phyloP scores from a whole-genome alignment of 2,329 filamentous ascomycete species.

The Hymenoscyphus infarciens region DNA sequence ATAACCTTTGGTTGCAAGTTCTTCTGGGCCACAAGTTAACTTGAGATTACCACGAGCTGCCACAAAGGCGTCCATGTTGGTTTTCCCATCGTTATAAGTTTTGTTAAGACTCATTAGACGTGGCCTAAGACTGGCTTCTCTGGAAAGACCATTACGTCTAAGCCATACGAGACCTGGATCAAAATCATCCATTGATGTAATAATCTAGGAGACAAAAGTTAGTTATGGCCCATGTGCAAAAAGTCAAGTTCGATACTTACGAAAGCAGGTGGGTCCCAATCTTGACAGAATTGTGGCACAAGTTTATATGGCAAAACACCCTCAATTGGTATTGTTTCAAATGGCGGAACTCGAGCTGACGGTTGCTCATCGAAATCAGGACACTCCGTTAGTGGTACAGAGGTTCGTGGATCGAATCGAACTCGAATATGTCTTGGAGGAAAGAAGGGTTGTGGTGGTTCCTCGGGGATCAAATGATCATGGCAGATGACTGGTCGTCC shows the following conservation, averaged over 20 bases:
- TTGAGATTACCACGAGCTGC: neutral
- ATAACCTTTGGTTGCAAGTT: neutral
- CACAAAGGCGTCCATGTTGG: neutral
- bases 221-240: neutral
- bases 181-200: neutral
- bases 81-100: neutral
- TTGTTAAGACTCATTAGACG: neutral
- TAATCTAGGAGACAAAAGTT: neutral
- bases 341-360: neutral
- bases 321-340: neutral
- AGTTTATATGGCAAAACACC: conserved; percentile 1
- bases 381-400: neutral
- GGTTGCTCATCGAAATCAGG: neutral
- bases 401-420: conserved; percentile 7
- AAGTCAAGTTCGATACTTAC: neutral
- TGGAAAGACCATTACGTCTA: neutral
- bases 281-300: neutral
- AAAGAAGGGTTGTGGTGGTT: neutral
- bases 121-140: neutral
- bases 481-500: neutral
- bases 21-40: neutral
- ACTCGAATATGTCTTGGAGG: neutral
- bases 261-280: neutral
- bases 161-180: conserved; percentile 5
- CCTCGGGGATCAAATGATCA: neutral